These are phyloP conservation scores for Citrus sinensis DNA, from an alignment of 345 rosid species.

Conservation along the genomic window DNA sequence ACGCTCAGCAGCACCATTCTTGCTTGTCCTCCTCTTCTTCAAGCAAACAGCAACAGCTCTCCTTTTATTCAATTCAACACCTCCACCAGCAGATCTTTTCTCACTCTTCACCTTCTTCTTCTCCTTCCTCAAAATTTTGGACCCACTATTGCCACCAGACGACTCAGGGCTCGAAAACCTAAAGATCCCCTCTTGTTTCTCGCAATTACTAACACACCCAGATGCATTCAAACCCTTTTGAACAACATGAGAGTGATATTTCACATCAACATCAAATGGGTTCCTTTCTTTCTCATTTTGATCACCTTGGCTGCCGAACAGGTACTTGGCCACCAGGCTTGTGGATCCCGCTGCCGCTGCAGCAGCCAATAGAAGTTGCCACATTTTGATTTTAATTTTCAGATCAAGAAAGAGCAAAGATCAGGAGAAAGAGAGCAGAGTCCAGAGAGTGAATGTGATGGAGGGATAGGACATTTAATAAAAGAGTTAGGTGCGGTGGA, in stretches of 20 bases:
- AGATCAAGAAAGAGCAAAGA: not conserved
- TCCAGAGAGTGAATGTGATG: not conserved
- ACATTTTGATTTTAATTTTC: conserved; percentile 35
- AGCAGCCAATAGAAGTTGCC: conserved; percentile 74
- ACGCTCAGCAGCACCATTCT: conserved; percentile 33
- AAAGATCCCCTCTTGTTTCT: conserved; percentile 48
- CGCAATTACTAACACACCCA: conserved; percentile 25
- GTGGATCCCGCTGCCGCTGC: conserved; percentile 76
- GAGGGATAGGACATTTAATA: not conserved
- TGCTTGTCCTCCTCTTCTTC: conserved; percentile 62
- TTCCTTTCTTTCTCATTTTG: conserved; percentile 6
- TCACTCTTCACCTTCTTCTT: conserved; percentile 15
- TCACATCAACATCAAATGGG: conserved; percentile 4
- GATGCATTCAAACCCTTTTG: conserved; percentile 20
- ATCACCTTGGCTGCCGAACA: conserved; percentile 18
- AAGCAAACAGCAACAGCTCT: conserved; percentile 38
- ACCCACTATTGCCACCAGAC: conserved; percentile 22
- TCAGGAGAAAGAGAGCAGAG: not conserved
- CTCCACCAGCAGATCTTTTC: conserved; percentile 30
- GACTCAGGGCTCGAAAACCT: conserved; percentile 70
- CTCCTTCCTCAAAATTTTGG: conserved; percentile 27
- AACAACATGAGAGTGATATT: conserved; percentile 13
- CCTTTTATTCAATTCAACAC: conserved; percentile 20
- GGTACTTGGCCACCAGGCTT: conserved; percentile 54
- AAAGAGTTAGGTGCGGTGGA: not conserved